These are phyloP conservation scores for Aspergillus ochraceoroseus DNA, from an alignment of 2,329 filamentous ascomycete species.

Conservation along the genomic window DNA sequence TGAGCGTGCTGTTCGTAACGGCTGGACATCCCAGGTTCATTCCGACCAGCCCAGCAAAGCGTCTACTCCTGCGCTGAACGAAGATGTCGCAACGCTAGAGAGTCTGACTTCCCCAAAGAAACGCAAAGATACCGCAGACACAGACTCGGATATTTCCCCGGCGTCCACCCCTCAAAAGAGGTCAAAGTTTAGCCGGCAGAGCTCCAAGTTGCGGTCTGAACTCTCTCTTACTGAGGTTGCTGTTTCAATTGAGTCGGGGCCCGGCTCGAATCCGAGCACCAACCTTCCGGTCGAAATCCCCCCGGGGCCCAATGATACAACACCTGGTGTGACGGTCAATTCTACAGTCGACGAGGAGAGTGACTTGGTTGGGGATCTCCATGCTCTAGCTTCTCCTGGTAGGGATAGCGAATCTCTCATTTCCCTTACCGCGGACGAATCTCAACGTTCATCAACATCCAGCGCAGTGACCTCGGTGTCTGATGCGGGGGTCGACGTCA, in stretches of 20 bases:
- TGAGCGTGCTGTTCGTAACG: conserved; percentile 69
- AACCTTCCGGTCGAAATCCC: background rate
- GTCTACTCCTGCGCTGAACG: conserved; percentile 31
- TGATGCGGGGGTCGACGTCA: conserved; percentile 19
- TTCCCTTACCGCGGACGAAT: conserved; percentile 30
- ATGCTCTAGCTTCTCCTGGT: conserved; percentile 12
- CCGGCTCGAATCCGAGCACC: conserved; percentile 10
- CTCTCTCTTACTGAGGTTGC: conserved; percentile 32
- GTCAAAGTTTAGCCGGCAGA: conserved; percentile 32
- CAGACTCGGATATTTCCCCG: conserved; percentile 26
- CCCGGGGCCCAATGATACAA: background rate
- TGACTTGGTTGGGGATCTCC: conserved; percentile 9
- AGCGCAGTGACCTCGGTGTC: conserved; percentile 38
- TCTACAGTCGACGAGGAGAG: conserved; percentile 1
- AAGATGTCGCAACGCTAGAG: conserved; percentile 23
- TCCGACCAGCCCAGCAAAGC: conserved; percentile 34
- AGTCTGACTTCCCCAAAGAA: conserved; percentile 24
- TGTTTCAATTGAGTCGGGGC: conserved; percentile 21
- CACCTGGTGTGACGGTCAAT: background rate
- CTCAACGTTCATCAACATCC: conserved; percentile 33
- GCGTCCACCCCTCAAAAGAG: conserved; percentile 33
- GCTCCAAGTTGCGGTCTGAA: conserved; percentile 37
- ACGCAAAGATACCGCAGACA: conserved; percentile 26
- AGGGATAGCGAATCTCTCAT: conserved; percentile 27
- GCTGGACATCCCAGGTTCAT: conserved; percentile 61